phyloP scores from a whole-genome alignment of 495 filamentous ascomycete species.

The Talaromyces stipitatus region DNA sequence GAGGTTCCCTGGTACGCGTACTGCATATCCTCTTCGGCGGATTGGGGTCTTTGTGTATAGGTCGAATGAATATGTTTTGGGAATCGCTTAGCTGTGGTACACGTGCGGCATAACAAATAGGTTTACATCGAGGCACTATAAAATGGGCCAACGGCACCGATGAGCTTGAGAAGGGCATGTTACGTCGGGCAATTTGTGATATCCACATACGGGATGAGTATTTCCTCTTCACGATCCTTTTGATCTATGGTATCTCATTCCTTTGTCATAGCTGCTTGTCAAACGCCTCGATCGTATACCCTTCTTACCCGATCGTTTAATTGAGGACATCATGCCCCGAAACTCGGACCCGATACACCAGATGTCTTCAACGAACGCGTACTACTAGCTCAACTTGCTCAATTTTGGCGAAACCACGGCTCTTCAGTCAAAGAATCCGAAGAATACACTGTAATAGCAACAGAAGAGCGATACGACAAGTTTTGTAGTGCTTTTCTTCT shows the following conservation, averaged over 20 bases:
- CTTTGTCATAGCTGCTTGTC: background rate
- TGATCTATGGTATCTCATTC: background rate
- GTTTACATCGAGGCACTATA: background rate
- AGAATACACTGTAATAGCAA: slow-evolving; percentile 12
- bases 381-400: slow-evolving; percentile 14
- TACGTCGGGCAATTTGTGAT: slow-evolving; percentile 16
- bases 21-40: background rate
- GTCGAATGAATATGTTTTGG: background rate
- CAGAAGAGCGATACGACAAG: slow-evolving; percentile 16
- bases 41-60: background rate
- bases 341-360: background rate
- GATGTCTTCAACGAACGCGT: slow-evolving; percentile 16
- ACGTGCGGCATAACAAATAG: background rate
- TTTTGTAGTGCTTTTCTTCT: slow-evolving; percentile 17
- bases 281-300: slow-evolving; percentile 8
- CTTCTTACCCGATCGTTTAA: background rate
- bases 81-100: slow-evolving; percentile 1
- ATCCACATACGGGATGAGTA: slow-evolving; percentile 20
- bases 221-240: background rate
- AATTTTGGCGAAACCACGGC: slow-evolving; percentile 14
- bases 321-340: background rate
- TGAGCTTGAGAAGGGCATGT: slow-evolving; percentile 17
- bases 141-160: background rate
- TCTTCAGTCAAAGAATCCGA: background rate
- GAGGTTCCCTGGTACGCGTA: background rate